Conservation (phyloP, 129 eudicot species). For the Oenanthe sinensis region DNA sequence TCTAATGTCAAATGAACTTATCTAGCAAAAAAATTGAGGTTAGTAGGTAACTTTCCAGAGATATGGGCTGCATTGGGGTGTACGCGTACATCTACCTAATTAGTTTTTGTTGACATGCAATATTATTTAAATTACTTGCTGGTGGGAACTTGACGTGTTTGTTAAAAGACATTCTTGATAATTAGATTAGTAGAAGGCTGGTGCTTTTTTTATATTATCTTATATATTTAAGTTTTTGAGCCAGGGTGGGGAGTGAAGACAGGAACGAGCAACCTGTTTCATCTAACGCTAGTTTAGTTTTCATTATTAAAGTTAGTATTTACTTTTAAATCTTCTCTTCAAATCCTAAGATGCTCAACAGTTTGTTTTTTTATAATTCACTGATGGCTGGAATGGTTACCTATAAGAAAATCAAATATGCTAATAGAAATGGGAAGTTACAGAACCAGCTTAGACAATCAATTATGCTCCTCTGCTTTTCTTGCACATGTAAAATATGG, state of each 20-base stretch:
- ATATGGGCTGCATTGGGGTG: neutral
- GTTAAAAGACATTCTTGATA: neutral
- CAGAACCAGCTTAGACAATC: neutral
- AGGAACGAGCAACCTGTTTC: neutral
- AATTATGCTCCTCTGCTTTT: neutral
- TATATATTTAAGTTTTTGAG: neutral
- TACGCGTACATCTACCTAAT: neutral
- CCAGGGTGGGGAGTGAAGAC: neutral
- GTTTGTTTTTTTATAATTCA: neutral
- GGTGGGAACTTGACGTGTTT: neutral
- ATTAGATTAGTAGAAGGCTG: neutral
- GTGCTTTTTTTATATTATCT: neutral
- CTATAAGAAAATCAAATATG: neutral
- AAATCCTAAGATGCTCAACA: neutral
- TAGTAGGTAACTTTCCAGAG: neutral
- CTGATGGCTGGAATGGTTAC: neutral
- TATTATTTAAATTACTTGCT: neutral
- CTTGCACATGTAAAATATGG: neutral
- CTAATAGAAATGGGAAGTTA: neutral
- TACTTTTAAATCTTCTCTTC: neutral
- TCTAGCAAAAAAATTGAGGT: neutral
- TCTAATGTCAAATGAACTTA: neutral
- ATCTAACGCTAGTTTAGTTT: neutral
- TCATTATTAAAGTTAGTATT: neutral
- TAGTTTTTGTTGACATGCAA: neutral